Evolutionary conservation across 2,329 filamentous ascomycete species (phyloP).

Genomic region (Domatiomyces globalis): DNA sequence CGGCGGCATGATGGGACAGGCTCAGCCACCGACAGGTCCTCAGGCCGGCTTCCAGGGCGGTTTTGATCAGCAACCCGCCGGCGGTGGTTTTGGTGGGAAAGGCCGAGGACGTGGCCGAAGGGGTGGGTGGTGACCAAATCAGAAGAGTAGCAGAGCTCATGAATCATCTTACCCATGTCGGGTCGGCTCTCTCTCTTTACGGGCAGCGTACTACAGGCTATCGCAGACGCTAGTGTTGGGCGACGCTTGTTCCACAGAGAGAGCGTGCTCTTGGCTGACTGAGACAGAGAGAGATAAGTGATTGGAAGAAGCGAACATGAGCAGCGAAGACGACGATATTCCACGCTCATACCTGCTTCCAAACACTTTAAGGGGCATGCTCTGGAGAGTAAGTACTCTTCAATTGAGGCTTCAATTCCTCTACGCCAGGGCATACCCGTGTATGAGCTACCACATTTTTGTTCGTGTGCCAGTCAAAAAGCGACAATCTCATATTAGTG

Average conservation of each 20-base stretch:
- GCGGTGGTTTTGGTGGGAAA: slow-evolving; percentile 16
- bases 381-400: too few species aligned
- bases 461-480: too few species aligned
- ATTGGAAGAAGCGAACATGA: too few species aligned
- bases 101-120: slow-evolving; percentile 20
- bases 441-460: too few species aligned
- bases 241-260: neutral
- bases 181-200: neutral
- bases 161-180: neutral
- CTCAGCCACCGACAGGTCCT: slow-evolving; percentile 19
- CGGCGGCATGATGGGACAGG: slow-evolving; percentile 23
- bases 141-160: neutral
- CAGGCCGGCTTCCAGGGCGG: slow-evolving; percentile 23
- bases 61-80: slow-evolving; percentile 10
- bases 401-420: too few species aligned
- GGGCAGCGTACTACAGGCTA: neutral
- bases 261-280: neutral
- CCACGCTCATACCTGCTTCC: too few species aligned
- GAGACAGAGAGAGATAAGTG: too few species aligned
- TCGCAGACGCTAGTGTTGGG: neutral
- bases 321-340: too few species aligned
- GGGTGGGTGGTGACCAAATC: neutral
- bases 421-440: too few species aligned
- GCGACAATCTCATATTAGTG: too few species aligned
- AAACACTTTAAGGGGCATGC: too few species aligned